Evolutionary conservation across 768 basidiomycete species (phyloP), one percentile per base, ranked within the genome.

Genomic region (Panus rudis): DNA sequence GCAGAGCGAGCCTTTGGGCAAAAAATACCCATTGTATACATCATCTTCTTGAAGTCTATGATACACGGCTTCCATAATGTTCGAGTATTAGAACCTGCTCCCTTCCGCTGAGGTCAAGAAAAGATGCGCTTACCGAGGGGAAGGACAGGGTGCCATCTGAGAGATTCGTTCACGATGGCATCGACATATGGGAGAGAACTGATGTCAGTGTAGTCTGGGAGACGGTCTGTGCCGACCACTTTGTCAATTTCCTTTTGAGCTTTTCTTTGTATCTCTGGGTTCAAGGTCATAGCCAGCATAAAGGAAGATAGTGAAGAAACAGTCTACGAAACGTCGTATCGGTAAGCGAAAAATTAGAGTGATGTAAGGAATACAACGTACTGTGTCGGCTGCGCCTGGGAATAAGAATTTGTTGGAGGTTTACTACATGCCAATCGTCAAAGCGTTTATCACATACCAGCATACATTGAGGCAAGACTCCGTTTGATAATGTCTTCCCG

Each of bases 1-100:
- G 3, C 53, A 39, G n/a, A 51, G 21, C 8, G 51, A 30, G 4
- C 50, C 56, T 34, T 42, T 45, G 7, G 53, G 56, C 21, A 58
- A 48, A 25, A 48, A 47, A 35, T 50, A 52, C 5, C 42, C 45
- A 14, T 43, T 44, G 37, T 56, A 54, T 4, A 37, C 39, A 41
- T 58, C 56, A 28, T 56, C 56, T 35, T 46, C 26, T 11, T 32
- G 41, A 20, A 53, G 17, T 6, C 30, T 8, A 43, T 58, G 56
- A 8, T 52, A 47, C 1, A 58, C 11, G 14, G 43, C 54, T 56
- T 14, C 22, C 11, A 7, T 10, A 8, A 19, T n/a, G n/a, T n/a
- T n/a, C n/a, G n/a, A n/a, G n/a, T n/a, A n/a, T n/a, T n/a, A n/a
- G n/a, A n/a, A n/a, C n/a, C n/a, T n/a, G n/a, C n/a, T n/a, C n/a